Base-by-base conservation (phyloP, 129 eudicot genomes). In the Escallonia rubra region DNA sequence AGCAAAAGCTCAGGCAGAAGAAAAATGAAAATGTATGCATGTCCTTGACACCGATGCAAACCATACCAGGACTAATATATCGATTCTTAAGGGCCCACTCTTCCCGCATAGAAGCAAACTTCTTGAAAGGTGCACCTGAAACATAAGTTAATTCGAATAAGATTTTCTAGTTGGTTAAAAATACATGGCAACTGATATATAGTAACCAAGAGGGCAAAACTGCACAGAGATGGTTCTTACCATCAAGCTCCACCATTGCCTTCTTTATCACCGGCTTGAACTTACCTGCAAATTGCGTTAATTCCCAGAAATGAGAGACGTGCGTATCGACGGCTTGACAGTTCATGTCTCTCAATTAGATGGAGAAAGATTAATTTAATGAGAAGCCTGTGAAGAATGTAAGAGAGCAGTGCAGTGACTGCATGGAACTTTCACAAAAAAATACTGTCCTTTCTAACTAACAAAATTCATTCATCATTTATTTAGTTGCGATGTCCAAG, bases 241-340 rank as follows among this genome's bases (percentile, higher is more conserved):
- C 99, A 63, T 94, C 96, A 69, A 94, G 99, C 82, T 89, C 97
- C 69, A 94, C 99, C 99, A 94, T 94, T 70, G 99, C 99, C 84
- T 94, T 94, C 86, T 94, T 94, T 8, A 94, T 94, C 88, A 94
- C 99, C 11, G 99, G 99, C 82, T 94, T 94, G 77, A 74, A 86
- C 72, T 94, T 94, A 50, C 99, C 99, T 94, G 80, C 72, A 80
- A 72, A 23, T 46, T 14, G 34, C 1, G 64, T 3, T 39, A 52
- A 62, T 59, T 49, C 65, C 64, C 54, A 34, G 54, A 50, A 40
- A 59, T 23, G 41, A 12, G 15, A 23, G 34, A 23, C 1, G 34
- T 23, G 34, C 34, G 34, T 23, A 23, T 23, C 34, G 34, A 23
- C 34, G 34, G 34, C 34, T 23, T 23, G 34, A 23, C 34, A 23